These are phyloP conservation scores for Globisporangium polare DNA, from an alignment of 352 stramenopile species.

Conservation along the genomic window DNA sequence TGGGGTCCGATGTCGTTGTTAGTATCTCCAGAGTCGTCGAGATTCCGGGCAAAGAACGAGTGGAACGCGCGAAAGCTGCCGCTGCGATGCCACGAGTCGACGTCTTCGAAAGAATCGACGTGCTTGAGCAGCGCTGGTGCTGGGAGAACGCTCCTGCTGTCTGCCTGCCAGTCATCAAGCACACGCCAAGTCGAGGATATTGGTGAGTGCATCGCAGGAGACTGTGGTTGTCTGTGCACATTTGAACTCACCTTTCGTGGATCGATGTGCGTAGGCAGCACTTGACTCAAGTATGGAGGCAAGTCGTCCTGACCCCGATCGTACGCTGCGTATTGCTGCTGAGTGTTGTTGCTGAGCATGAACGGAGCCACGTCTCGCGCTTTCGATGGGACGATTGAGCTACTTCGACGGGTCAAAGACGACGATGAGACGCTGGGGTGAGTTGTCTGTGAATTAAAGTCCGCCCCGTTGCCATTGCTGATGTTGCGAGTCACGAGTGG, in stretches of 20 bases:
- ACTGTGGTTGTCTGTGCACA: too few species aligned
- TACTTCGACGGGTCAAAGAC: background rate
- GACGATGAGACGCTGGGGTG: background rate
- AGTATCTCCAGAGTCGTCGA: constrained; percentile 5
- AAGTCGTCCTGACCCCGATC: background rate
- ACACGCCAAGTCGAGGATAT: background rate
- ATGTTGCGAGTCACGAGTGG: background rate
- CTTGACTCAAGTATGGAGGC: background rate
- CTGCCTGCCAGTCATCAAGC: background rate
- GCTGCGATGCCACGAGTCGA: constrained; percentile 21
- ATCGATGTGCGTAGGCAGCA: background rate
- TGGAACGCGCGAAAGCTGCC: constrained; percentile 40
- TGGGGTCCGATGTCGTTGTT: background rate
- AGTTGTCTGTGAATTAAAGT: background rate
- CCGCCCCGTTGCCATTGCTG: background rate
- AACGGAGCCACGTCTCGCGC: constrained; percentile 7
- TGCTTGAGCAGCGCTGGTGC: constrained; percentile 18
- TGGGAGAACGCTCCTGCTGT: constrained; percentile 1
- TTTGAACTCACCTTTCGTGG: background rate
- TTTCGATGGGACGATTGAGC: background rate
- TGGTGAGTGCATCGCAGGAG: background rate
- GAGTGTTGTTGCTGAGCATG: background rate
- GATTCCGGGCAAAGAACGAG: constrained; percentile 36
- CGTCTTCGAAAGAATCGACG: constrained; percentile 17
- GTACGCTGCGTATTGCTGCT: background rate